Evolutionary conservation across 2,329 filamentous ascomycete genomes (phyloP).

Genomic region (Botrytis byssoidea): DNA sequence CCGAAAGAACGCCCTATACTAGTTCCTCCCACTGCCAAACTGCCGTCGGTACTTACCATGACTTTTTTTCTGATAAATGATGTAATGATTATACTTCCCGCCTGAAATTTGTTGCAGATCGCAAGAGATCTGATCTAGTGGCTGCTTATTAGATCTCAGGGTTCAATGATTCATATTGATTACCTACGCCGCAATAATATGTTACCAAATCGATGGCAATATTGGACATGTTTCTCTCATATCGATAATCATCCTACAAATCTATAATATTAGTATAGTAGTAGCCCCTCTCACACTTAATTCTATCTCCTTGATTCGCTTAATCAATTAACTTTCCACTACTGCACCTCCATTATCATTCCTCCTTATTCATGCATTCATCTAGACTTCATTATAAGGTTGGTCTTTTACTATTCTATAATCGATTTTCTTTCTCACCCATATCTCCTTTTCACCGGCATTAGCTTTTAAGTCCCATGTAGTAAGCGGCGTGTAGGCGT

Average conservation of each 20-base stretch:
- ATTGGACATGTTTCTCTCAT: neutral
- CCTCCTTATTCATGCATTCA: neutral
- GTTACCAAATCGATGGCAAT: too few relatives aligned
- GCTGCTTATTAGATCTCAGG: neutral
- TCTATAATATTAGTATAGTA: too few relatives aligned
- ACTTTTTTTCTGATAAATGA: neutral
- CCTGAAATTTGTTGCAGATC: neutral
- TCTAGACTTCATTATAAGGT: neutral
- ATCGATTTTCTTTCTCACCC: neutral
- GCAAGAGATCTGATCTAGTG: neutral
- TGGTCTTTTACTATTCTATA: neutral
- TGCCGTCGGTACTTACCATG: neutral
- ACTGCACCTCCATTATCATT: neutral
- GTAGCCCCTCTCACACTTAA: neutral
- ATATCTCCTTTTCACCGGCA: fast-evolving
- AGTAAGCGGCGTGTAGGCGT: neutral
- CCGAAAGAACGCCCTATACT: neutral
- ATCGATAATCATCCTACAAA: neutral
- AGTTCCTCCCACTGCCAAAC: neutral
- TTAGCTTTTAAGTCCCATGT: neutral
- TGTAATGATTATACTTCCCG: neutral
- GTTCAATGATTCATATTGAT: neutral
- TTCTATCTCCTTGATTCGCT: neutral
- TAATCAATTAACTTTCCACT: neutral
- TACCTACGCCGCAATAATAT: neutral